Evolutionary conservation across 2,329 filamentous ascomycete genomes (phyloP), one percentile per base, ranked within the genome.

Genomic region (Aspergillaceae sp.): DNA sequence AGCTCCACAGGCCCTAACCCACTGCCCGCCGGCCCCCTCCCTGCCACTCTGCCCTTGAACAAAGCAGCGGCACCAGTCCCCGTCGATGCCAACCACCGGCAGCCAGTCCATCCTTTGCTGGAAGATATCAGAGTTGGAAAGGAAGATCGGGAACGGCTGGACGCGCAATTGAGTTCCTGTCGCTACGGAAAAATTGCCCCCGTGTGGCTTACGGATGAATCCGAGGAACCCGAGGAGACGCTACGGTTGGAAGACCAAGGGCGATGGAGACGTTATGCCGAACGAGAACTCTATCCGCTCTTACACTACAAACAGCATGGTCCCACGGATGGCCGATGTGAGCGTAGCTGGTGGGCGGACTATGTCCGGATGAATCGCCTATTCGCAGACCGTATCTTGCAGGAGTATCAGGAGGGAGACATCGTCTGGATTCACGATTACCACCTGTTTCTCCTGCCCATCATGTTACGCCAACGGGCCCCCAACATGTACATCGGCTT

Each of bases 221-320:
- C 77, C 19, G 85, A 91, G 53, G 76, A 79, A 5, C 75, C 80
- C 0, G 77, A 86, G 33, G 86, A 87, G 33, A 71, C 73, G 35
- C 79, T 90, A 43, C 73, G 79, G 34, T 74, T 97, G 53, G 86
- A 84, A 56, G 86, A 95, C 57, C 90, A 96, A 70, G 75, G 76
- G 30, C 77, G 89, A 53, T 97, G 92, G 91, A 80, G 89, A 52
- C 79, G 86, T 36, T 97, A 92, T 66, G 88, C 90, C 10, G 89
- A 96, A 70, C 83, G 90, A 61, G 87, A 95, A 58, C 75, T 97
- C 29, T 96, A 94, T 70, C 89, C 87, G 1, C 77, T 96, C 7
- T 89, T 96, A 64, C 91, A 97, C 69, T 97, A 97, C 75, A 94
- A 94, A 70, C 87, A 92, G 61, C 87, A 94, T 61, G 87, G 90